phyloP scores from a whole-genome alignment of 2,329 filamentous ascomycete genomes.

The Paecilomyces fulvus region DNA sequence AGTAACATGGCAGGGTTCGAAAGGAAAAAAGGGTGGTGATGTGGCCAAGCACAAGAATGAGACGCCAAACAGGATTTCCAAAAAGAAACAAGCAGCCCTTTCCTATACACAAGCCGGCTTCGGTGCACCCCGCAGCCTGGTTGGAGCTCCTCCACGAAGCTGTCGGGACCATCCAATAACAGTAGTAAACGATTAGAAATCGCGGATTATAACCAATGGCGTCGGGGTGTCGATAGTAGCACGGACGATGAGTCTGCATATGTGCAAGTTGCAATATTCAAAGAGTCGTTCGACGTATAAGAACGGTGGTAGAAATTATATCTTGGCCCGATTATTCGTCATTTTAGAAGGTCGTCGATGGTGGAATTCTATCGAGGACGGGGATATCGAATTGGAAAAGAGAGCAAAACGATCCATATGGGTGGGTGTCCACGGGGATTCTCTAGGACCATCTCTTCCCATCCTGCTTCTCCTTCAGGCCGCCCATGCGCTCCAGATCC shows the following conservation, averaged over 20 bases:
- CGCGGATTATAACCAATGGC: neutral
- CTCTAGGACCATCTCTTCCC: slow-evolving; percentile 27
- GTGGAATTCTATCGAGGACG: slow-evolving; percentile 1
- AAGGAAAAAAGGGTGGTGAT: slow-evolving; percentile 11
- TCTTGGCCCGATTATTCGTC: slow-evolving; percentile 23
- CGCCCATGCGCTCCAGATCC: slow-evolving; percentile 89
- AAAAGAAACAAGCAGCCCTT: slow-evolving; percentile 16
- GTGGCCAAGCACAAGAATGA: slow-evolving; percentile 17
- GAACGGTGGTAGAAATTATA: slow-evolving; percentile 11
- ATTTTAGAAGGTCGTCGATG: slow-evolving; percentile 24
- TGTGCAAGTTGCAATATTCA: slow-evolving; percentile 22
- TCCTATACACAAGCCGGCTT: slow-evolving; percentile 21
- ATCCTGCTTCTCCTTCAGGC: slow-evolving; percentile 78
- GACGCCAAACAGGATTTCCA: slow-evolving; percentile 10
- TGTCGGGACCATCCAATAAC: neutral
- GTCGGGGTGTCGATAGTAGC: slow-evolving; percentile 7
- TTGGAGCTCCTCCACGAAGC: neutral
- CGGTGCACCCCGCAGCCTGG: slow-evolving; percentile 4
- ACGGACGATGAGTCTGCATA: slow-evolving; percentile 14
- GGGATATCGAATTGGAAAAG: neutral
- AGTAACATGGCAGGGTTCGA: slow-evolving; percentile 32
- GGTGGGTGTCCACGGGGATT: neutral
- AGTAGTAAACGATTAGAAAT: neutral
- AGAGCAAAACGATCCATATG: slow-evolving; percentile 6
- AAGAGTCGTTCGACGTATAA: slow-evolving; percentile 15